Evolutionary conservation across 148 eudicot genomes (phyloP), one percentile per base, ranked within the genome.

Genomic region (Suaeda aralocaspica): DNA sequence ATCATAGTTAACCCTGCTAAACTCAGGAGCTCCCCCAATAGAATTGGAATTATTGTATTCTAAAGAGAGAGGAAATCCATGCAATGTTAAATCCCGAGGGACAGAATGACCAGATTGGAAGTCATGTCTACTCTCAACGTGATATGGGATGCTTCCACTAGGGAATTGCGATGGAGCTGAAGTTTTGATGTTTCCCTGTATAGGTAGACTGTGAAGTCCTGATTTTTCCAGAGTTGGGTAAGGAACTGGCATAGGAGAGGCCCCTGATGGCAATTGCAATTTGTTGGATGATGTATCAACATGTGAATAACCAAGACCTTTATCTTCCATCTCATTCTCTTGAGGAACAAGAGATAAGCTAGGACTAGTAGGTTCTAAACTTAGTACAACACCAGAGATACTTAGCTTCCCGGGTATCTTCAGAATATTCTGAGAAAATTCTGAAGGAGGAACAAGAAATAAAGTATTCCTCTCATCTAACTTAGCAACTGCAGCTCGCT

Each of bases 371-470:
- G 82, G 75, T 42, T 88, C 97, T 70, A 86, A 78, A 69, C 91
- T 88, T 46, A 91, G 64, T 57, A 91, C 71, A 50, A 91, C 97
- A 55, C 97, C 97, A 16, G 97, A 88, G 18, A 91, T 91, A 84
- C 97, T 91, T 48, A 91, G 74, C 72, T 82, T 91, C 21, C 97
- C 97, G 0, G 97, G 89, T 31, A 91, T 88, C 68, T 91, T 91
- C 2, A 91, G 88, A 28, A 91, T 88, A 62, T 91, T 87, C 72
- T 88, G 91, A 0, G 97, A 86, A 84, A 91, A 91, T 22, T 91
- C 97, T 31, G 97, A 91, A 77, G 97, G 97, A 56, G 97, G 94
- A 21, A 91, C 94, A 18, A 91, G 86, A 75, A 91, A 91, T 72
- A 91, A 73, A 58, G 97, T 88, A 73, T 82, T 83, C 36, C 48